A percentile compares a stretch with the other conserved stretches of the same genome.
phyloP scores from a whole-genome alignment of 441 rosid species.

The Macaranga tanarius region DNA sequence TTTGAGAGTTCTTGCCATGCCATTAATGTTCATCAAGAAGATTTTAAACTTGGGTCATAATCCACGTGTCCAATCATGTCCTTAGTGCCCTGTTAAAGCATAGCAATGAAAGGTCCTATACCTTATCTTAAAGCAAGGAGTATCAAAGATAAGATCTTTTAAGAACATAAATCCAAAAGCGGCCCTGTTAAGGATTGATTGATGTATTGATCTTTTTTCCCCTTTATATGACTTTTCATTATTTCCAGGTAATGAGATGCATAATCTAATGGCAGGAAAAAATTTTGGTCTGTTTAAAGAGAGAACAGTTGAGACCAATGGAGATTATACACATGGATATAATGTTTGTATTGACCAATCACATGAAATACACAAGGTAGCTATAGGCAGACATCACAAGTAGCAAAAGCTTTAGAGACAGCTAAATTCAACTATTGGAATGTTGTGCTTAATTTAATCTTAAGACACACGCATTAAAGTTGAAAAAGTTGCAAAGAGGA shows the following conservation, averaged over 20 bases:
- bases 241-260: conserved; percentile 33
- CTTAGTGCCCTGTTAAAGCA: conserved; percentile 45
- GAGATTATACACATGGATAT: conserved; percentile 13
- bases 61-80: conserved; percentile 37
- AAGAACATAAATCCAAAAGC: conserved; percentile 13
- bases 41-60: conserved; percentile 23
- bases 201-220: conserved; percentile 4
- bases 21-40: neutral
- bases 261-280: conserved; percentile 10
- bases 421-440: conserved; percentile 17
- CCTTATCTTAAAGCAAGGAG: conserved; percentile 41
- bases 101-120: conserved; percentile 32
- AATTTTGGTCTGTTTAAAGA: conserved; percentile 2
- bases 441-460: conserved; percentile 1
- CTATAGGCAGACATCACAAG: neutral
- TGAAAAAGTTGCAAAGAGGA: conserved; percentile 9
- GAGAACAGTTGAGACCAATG: conserved; percentile 16
- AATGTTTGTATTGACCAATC: neutral
- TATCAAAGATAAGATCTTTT: conserved; percentile 40
- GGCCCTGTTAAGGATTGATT: conserved; percentile 30
- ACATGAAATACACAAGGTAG: conserved; percentile 4
- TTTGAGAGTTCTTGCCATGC: neutral
- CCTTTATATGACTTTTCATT: neutral
- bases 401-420: conserved; percentile 13
- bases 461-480: neutral